Evolutionary conservation across 2,329 filamentous ascomycete genomes (phyloP).

Genomic region (Ophiostoma sp.): DNA sequence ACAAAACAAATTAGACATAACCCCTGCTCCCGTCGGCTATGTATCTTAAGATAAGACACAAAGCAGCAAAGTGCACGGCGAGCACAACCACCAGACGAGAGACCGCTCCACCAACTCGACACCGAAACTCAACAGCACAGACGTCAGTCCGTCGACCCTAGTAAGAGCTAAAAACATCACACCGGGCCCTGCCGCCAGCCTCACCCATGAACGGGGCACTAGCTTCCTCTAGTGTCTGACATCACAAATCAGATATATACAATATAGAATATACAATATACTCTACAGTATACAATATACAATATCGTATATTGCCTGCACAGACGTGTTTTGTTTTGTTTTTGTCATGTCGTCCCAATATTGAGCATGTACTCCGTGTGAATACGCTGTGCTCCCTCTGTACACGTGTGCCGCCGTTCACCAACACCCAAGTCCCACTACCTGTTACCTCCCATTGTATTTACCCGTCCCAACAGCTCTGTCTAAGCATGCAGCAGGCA

Average conservation of each 20-base stretch:
- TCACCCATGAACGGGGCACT: conserved; percentile 16
- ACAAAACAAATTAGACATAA: too few species aligned
- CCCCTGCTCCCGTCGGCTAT: too few species aligned
- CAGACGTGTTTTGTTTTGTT: neutral
- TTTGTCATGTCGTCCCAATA: neutral
- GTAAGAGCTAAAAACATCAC: conserved; percentile 8
- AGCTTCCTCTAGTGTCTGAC: neutral
- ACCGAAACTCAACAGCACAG: conserved; percentile 16
- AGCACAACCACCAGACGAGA: neutral
- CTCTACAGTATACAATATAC: neutral
- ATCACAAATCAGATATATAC: neutral
- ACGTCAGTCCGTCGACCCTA: conserved; percentile 7
- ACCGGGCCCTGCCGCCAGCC: conserved; percentile 24
- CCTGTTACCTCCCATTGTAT: too few species aligned
- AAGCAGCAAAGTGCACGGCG: neutral
- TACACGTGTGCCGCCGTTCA: neutral
- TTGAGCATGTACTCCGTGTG: neutral
- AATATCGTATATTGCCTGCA: neutral
- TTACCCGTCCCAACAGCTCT: too few species aligned
- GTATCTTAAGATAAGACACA: neutral
- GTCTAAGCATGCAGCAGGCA: too few species aligned
- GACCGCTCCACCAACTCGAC: conserved; percentile 15
- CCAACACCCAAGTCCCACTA: neutral
- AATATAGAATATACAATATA: neutral
- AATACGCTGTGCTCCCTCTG: neutral